Base-by-base conservation (phyloP, 2,329 filamentous ascomycete genomes). In the Fusarium sp. region DNA sequence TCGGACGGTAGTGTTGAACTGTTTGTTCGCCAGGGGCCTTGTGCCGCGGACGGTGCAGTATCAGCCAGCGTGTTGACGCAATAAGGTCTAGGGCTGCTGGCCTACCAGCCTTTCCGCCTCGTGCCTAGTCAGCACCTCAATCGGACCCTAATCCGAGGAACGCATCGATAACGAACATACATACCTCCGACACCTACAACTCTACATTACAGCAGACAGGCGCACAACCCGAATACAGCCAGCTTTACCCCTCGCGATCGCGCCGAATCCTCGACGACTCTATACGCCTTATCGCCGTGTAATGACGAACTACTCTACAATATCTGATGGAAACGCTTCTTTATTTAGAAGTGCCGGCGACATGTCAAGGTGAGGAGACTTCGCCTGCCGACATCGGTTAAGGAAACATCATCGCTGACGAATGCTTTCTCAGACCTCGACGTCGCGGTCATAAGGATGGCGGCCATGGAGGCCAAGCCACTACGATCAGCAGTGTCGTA, bases 401-500 rank as follows among this genome's bases (percentile, higher is more conserved):
- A 36, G 20, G 31, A 49, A 52, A 45, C 38, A 28, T 52, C 20
- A 15, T 65, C 59, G 55, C 76, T 78, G 61, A 78, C 69, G 36
- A 42, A 20, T 12, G 33, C 38, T 55, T 42, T 31, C 52, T n/a
- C 69, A 89, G 88, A 82, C 82, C 83, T 79, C 89, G 91, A 81
- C 85, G 87, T 76, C 86, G 91, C 79, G 89, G 88, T 73, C 91
- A 92, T 78, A 95, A 95, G 84, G 90, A 93, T 82, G 89, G 87
- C 64, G 92, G 92, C 69, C 79, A 82, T 67, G 81, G 81, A 31
- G 95, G 96, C 62, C 90, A 95, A 80, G 96, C 96, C 77, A 93
- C 94, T 77, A 97, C 94, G 90, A 83, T 92, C 61, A 98, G 95
- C 85, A 98, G 95, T 81, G 93, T 96, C 75, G 93, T 98, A 84